Base-by-base conservation (phyloP, 768 basidiomycete genomes). In the Calocybe cyanea region DNA sequence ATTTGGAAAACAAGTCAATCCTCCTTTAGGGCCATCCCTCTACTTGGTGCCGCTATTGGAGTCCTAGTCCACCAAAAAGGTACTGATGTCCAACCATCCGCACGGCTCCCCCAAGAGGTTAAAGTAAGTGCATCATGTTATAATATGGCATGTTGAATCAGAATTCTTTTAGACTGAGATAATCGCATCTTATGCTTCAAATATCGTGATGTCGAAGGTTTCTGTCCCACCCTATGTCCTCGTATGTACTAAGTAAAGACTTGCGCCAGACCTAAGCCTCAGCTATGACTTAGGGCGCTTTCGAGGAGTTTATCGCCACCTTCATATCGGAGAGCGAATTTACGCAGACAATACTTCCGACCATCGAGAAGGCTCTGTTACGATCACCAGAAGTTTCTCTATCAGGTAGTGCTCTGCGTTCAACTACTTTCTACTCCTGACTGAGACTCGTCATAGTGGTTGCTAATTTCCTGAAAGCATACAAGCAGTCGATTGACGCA, bases 361-460 rank as follows among this genome's bases (percentile, higher is more conserved):
- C 73, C 0, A 78, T 89, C 30, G 92, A 94, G 58, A 92, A 91
- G 53, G 79, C 87, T 1, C 60, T 95, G 7, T 65, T 91, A 8
- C 80, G 90, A 20, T 86, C 87, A 1, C 92, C 94, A 0, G 93
- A 95, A 62, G 70, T 78, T 33, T 79, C 85, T 0, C 72, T 95
- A 3, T 67, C 69, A 28, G 70, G 89, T 89, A 48, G 30, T 32
- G 17, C 43, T 25, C 18, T 33, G 41, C 31, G 38, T 51, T 18
- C 8, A 10, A n/a, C 8, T 18, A 15, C 20, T 18, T 15, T 31
- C 38, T 35, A 24, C 43, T 11, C 9, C 30, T 23, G 20, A 18
- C 32, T 43, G 3, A 50, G 46, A 20, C 34, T 45, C 18, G n/a
- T 44, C 10, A 4, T 49, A 84, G 81, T 80, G 5, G 71, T 83